A percentile compares a stretch with the other conserved stretches of the same genome.
Conservation (phyloP, 129 eudicot genomes). For the Calendula officinalis region DNA sequence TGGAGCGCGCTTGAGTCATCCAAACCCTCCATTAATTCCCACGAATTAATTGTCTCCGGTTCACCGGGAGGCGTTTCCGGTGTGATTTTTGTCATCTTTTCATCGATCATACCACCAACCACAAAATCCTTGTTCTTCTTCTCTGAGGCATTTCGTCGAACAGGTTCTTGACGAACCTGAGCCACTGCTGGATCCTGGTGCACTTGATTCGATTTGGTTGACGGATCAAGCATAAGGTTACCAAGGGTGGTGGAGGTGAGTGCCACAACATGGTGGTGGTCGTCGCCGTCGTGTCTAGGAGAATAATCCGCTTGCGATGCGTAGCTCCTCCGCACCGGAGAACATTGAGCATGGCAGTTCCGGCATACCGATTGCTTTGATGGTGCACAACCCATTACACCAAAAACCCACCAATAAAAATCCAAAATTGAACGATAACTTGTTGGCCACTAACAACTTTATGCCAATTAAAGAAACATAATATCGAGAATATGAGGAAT, state of each 20-base stretch:
- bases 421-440: slow-evolving; percentile 3
- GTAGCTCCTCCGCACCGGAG: slow-evolving; percentile 65
- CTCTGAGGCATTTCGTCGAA: slow-evolving; percentile 12
- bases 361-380: slow-evolving; percentile 70
- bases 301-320: slow-evolving; percentile 49
- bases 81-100: slow-evolving; percentile 42
- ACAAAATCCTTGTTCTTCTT: slow-evolving; percentile 29
- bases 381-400: slow-evolving; percentile 74
- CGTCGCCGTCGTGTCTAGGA: slow-evolving; percentile 31
- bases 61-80: slow-evolving; percentile 79
- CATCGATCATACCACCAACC: slow-evolving; percentile 62
- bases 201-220: background rate
- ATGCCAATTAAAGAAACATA: slow-evolving; percentile 11
- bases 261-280: slow-evolving; percentile 45
- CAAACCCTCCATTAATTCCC: slow-evolving; percentile 95
- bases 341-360: slow-evolving; percentile 48
- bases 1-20: slow-evolving; percentile 75
- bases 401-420: background rate
- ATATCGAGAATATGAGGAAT: slow-evolving; percentile 6
- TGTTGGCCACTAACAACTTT: slow-evolving; percentile 1
- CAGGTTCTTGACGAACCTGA: background rate
- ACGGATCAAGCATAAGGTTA: slow-evolving; percentile 26
- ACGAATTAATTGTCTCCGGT: slow-evolving; percentile 79
- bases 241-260: slow-evolving; percentile 77
- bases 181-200: background rate